Evolutionary conservation across 495 filamentous ascomycete species (phyloP).

Genomic region (Aspergillus indologenus): DNA sequence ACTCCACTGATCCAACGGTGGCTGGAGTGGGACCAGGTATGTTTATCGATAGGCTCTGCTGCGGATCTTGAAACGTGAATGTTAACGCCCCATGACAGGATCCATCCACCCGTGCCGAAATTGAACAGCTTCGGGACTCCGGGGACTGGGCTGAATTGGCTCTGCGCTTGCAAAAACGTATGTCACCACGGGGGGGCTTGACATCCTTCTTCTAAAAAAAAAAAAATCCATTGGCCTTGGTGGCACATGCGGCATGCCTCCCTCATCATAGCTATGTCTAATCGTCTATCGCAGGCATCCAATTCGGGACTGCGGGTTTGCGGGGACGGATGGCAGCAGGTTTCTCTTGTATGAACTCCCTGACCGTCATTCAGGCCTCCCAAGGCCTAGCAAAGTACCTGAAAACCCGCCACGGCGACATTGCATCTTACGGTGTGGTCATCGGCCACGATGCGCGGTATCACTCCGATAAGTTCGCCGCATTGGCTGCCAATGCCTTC

Average conservation of each 20-base stretch:
- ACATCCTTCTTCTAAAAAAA: too few relatives aligned
- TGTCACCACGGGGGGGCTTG: constrained; percentile 10
- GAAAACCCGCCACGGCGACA: constrained; percentile 35
- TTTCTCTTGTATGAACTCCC: constrained; percentile 65
- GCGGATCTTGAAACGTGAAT: background rate
- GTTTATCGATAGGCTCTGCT: constrained; percentile 3
- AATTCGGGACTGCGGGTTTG: constrained; percentile 70
- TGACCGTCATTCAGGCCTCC: constrained; percentile 70
- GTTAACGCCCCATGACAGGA: constrained; percentile 39
- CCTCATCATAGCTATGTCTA: constrained; percentile 3
- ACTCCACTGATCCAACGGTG: constrained; percentile 48
- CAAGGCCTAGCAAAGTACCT: constrained; percentile 68
- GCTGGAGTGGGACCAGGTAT: constrained; percentile 62
- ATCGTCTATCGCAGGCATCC: constrained; percentile 45
- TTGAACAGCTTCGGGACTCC: constrained; percentile 50
- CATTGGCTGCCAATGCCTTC: constrained; percentile 63
- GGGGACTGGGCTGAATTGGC: constrained; percentile 53
- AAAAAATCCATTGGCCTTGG: too few relatives aligned
- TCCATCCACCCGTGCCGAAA: constrained; percentile 55
- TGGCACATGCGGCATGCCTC: too few relatives aligned
- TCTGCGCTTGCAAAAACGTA: constrained; percentile 53
- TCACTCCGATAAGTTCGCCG: constrained; percentile 63
- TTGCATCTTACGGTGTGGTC: constrained; percentile 51
- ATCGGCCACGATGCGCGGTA: constrained; percentile 68
- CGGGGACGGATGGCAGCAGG: constrained; percentile 69